Percentiles rank a stretch among this genome's conserved stretches.
phyloP scores from a whole-genome alignment of 1,139 yeast species.

The Scheffersomyces insectosa region DNA sequence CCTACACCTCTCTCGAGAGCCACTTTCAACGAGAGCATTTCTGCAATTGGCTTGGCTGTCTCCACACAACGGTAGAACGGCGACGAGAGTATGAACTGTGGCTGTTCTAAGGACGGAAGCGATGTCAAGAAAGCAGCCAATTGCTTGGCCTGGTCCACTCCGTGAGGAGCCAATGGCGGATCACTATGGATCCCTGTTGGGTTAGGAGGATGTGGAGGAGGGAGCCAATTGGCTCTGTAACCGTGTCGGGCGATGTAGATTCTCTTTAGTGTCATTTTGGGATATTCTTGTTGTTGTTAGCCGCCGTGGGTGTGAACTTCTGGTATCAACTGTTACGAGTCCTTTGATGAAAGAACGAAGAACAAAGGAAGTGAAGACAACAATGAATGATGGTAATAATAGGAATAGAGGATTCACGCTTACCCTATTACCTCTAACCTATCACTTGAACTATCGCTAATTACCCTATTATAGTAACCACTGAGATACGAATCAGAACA shows the following conservation, averaged over 20 bases:
- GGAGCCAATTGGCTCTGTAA: constrained; percentile 78
- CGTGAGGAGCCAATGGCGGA: constrained; percentile 77
- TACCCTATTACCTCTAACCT: too few relatives aligned
- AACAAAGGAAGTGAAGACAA: too few relatives aligned
- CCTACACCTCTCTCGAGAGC: constrained; percentile 73
- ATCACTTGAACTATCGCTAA: too few relatives aligned
- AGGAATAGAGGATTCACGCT: too few relatives aligned
- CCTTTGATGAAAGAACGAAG: too few relatives aligned
- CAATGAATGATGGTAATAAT: too few relatives aligned
- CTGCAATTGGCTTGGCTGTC: constrained; percentile 72
- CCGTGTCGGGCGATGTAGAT: constrained; percentile 71
- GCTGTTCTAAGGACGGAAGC: constrained; percentile 46
- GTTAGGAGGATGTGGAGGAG: constrained; percentile 69
- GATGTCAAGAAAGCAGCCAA: constrained; percentile 52
- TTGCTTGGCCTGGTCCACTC: constrained; percentile 76
- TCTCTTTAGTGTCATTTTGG: constrained; percentile 42
- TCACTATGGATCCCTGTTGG: constrained; percentile 86
- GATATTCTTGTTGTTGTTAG: too few relatives aligned
- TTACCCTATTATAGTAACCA: too few relatives aligned
- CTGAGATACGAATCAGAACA: too few relatives aligned
- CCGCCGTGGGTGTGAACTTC: too few relatives aligned
- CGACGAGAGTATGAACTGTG: constrained; percentile 67
- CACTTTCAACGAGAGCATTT: constrained; percentile 54
- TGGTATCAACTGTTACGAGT: too few relatives aligned
- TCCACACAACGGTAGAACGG: constrained; percentile 92